Evolutionary conservation across 495 filamentous ascomycete species (phyloP).

Genomic region (Peziza echinospora): DNA sequence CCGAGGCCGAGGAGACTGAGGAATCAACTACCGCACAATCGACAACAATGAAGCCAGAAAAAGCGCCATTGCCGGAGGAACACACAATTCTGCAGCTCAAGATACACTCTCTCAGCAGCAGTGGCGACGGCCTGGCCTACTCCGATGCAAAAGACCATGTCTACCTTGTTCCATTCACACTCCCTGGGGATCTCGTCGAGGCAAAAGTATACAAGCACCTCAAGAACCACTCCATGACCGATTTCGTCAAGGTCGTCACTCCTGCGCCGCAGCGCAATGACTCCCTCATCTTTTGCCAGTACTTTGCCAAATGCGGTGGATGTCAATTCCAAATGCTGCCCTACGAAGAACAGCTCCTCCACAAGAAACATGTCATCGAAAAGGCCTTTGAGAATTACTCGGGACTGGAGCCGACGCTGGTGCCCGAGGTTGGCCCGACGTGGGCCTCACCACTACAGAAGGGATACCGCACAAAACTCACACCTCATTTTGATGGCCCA

Average conservation of each 20-base stretch:
- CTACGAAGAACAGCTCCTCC: conserved; percentile 62
- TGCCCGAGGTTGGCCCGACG: conserved; percentile 61
- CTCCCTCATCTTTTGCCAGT: conserved; percentile 50
- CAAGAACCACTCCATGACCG: conserved; percentile 45
- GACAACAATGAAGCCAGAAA: too few species aligned
- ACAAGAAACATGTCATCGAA: conserved; percentile 69
- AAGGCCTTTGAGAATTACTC: conserved; percentile 89
- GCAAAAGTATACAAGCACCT: conserved; percentile 59
- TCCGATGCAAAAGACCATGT: conserved; percentile 44
- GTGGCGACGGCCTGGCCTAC: conserved; percentile 63
- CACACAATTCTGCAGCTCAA: conserved; percentile 61
- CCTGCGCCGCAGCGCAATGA: conserved; percentile 62
- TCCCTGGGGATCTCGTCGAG: conserved; percentile 61
- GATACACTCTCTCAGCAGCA: conserved; percentile 60
- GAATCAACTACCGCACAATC: neutral
- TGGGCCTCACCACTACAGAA: conserved; percentile 79
- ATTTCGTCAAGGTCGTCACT: conserved; percentile 55
- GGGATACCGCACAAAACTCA: conserved; percentile 86
- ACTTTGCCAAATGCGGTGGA: conserved; percentile 71
- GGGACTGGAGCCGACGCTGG: conserved; percentile 44
- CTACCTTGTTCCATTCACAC: conserved; percentile 72
- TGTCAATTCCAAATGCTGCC: conserved; percentile 96
- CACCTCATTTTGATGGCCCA: conserved; percentile 77
- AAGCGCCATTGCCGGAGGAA: conserved; percentile 45
- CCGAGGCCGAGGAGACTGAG: neutral